phyloP scores from a whole-genome alignment of 169 alveolate genomes.

The Theileria parva region DNA sequence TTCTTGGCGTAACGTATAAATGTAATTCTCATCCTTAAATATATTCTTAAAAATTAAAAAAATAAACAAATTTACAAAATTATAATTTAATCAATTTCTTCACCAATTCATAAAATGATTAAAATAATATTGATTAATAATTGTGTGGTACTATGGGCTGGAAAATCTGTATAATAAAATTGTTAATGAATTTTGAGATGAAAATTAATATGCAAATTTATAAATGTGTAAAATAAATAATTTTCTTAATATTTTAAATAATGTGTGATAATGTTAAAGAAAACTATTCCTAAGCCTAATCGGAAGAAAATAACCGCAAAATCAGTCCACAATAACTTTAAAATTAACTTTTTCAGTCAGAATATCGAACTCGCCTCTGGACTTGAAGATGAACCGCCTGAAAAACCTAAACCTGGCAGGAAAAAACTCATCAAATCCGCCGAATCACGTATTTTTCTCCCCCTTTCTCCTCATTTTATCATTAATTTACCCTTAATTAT shows the following conservation, averaged over 20 bases:
- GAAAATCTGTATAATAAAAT: too few species aligned
- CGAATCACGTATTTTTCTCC: not conserved
- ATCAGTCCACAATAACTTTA: not conserved
- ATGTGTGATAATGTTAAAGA: not conserved
- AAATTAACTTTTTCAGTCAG: conserved; percentile 8
- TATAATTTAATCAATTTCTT: too few species aligned
- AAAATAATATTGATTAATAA: too few species aligned
- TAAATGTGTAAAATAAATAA: not conserved
- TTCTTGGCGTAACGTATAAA: not conserved
- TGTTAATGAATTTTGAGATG: not conserved
- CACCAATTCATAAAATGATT: not conserved
- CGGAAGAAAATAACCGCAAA: conserved; percentile 16
- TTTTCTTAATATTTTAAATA: not conserved
- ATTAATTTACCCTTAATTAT: not conserved
- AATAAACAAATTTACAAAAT: too few species aligned
- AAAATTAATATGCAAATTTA: too few species aligned
- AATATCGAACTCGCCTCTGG: not conserved
- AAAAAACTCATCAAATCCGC: not conserved
- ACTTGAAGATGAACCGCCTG: not conserved
- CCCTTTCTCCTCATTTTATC: not conserved
- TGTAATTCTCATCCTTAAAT: not conserved
- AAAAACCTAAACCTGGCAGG: not conserved
- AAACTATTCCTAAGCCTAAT: not conserved
- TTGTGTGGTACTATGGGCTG: not conserved
- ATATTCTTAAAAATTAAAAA: too few species aligned